Conservation (phyloP, 257 asterid genomes). For the Henckelia pumila region DNA sequence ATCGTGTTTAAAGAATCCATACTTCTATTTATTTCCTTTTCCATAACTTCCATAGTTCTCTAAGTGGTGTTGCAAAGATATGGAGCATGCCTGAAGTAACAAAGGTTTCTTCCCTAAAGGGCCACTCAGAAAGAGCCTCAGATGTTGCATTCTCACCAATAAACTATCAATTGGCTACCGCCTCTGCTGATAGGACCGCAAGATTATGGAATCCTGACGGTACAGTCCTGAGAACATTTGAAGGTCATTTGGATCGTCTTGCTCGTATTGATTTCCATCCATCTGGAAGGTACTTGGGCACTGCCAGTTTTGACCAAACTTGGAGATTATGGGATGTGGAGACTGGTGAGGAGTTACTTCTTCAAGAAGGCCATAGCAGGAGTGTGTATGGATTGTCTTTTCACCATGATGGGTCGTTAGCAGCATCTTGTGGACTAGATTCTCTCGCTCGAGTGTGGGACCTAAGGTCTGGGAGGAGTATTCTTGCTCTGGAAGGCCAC, state of each 20-base stretch:
- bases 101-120: no score
- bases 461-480: conserved; percentile 84
- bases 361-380: conserved; percentile 98
- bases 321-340: conserved; percentile 99
- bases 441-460: conserved; percentile 98
- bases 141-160: conserved; percentile 83
- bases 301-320: conserved; percentile 89
- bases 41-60: conserved; percentile 3
- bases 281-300: conserved; percentile 84
- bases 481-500: conserved; percentile 90
- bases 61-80: no score
- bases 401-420: conserved; percentile 90
- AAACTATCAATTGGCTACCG: conserved; percentile 68
- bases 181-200: conserved; percentile 56
- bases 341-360: conserved; percentile 89
- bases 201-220: no score
- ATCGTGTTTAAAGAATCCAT: not conserved
- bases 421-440: conserved; percentile 91
- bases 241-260: conserved; percentile 41
- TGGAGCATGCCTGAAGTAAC: no score
- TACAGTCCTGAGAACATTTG: no score
- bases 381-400: conserved; percentile 84
- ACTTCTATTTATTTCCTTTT: conserved; percentile 18
- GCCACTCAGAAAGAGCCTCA: conserved; percentile 67
- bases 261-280: conserved; percentile 94